These are phyloP conservation scores for Oryza meridionalis DNA, from an alignment of 176 grass and related monocot species.

Conservation along the genomic window DNA sequence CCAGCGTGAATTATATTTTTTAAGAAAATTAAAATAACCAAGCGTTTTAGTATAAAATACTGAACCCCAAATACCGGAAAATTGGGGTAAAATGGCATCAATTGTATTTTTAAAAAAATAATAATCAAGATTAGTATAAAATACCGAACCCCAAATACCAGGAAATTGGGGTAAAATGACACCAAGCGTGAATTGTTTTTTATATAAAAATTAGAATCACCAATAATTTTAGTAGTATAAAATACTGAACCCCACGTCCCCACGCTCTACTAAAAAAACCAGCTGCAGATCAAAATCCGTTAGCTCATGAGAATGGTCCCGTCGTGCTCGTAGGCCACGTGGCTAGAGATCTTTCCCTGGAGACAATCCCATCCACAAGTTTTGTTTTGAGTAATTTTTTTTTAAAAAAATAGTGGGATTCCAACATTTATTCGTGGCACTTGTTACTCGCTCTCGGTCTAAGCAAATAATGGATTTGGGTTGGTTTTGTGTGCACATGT, in stretches of 20 bases:
- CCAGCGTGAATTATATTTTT: no score
- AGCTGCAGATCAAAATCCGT: conserved; percentile 41
- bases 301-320: background rate
- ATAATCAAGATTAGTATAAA: no score
- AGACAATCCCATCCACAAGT: background rate
- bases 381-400: background rate
- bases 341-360: background rate
- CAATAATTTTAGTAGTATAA: no score
- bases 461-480: background rate
- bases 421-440: background rate
- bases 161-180: background rate
- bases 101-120: no score
- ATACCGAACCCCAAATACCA: background rate
- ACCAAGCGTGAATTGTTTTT: no score
- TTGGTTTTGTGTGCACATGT: background rate
- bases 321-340: background rate
- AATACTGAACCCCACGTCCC: no score
- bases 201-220: no score
- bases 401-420: background rate
- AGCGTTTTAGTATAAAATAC: no score
- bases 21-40: no score
- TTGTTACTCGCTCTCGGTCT: background rate
- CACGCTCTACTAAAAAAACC: background rate
- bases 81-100: no score
- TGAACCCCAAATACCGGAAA: no score